Conservation (phyloP, 116 monocot genomes). For the Thalassia testudinum region DNA sequence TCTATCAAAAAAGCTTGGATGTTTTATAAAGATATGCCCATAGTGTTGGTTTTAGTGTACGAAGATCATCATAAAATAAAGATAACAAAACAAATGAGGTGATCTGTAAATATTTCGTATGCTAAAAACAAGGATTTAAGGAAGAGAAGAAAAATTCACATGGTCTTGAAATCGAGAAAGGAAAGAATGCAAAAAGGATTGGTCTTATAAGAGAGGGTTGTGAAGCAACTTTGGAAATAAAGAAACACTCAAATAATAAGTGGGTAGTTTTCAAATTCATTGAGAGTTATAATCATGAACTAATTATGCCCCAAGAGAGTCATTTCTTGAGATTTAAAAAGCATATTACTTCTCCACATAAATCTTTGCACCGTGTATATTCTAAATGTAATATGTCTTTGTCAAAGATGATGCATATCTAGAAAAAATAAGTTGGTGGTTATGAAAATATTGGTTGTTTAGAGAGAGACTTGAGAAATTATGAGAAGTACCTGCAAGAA, state of each 20-base stretch:
- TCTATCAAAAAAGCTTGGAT: not conserved
- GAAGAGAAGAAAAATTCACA: not conserved
- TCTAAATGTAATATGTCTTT: not conserved
- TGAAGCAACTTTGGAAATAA: not conserved
- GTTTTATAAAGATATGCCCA: not conserved
- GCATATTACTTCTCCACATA: not conserved
- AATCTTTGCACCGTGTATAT: not conserved
- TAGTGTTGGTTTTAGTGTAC: not conserved
- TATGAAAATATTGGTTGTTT: conserved; percentile 3
- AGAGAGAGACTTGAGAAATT: conserved; percentile 5
- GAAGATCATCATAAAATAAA: not conserved
- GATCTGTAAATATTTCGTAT: not conserved
- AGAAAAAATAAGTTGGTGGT: not conserved
- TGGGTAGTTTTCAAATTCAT: not conserved
- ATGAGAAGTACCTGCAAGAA: not conserved
- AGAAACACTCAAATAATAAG: not conserved
- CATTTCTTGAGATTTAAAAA: not conserved
- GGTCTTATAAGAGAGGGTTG: conserved; percentile 1
- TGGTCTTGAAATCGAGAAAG: not conserved
- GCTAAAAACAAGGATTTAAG: not conserved
- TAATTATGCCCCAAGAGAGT: not conserved
- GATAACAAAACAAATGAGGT: not conserved
- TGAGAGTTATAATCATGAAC: conserved; percentile 1
- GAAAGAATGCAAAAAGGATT: not conserved
- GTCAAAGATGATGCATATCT: conserved; percentile 1